Percentiles rank a stretch among this genome's conserved stretches.
phyloP scores from a whole-genome alignment of 202 grass and related monocot species.

The Zoysia matrella region DNA sequence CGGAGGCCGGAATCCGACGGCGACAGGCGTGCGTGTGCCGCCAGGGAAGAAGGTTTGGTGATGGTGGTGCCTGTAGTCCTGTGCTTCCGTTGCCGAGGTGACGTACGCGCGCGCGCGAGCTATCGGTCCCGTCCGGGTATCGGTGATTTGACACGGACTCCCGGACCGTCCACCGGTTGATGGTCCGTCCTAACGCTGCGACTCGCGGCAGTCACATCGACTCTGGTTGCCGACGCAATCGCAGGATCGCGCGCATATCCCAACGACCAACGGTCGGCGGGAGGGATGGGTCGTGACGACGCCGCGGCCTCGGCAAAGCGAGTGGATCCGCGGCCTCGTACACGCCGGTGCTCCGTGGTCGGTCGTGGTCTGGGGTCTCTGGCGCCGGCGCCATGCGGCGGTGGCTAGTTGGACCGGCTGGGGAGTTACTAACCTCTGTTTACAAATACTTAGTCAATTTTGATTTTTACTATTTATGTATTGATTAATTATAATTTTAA shows the following conservation, averaged over 20 bases:
- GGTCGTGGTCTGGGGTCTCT: not conserved
- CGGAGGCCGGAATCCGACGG: constrained; percentile 34
- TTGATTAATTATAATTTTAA: too few relatives aligned
- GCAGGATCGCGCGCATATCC: not conserved
- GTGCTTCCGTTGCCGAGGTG: not conserved
- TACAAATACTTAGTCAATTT: too few relatives aligned
- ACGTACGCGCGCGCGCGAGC: not conserved
- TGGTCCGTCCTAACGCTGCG: not conserved
- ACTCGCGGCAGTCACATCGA: not conserved
- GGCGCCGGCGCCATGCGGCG: constrained; percentile 18
- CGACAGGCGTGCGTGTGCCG: constrained; percentile 4
- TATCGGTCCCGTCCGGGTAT: constrained; percentile 24
- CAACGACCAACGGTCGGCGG: not conserved
- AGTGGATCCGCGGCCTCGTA: too few relatives aligned
- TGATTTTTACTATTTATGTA: too few relatives aligned
- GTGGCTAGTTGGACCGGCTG: constrained; percentile 46
- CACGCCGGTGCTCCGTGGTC: not conserved
- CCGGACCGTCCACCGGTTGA: too few relatives aligned
- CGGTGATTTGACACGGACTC: not conserved
- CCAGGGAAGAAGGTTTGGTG: too few relatives aligned
- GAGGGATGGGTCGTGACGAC: not conserved
- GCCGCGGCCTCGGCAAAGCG: too few relatives aligned
- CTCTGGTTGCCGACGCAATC: not conserved
- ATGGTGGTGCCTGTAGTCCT: too few relatives aligned
- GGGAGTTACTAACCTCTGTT: too few relatives aligned